These are phyloP conservation scores for Aspergillus sp. DNA, from an alignment of 2,329 filamentous ascomycete genomes.

Conservation along the genomic window DNA sequence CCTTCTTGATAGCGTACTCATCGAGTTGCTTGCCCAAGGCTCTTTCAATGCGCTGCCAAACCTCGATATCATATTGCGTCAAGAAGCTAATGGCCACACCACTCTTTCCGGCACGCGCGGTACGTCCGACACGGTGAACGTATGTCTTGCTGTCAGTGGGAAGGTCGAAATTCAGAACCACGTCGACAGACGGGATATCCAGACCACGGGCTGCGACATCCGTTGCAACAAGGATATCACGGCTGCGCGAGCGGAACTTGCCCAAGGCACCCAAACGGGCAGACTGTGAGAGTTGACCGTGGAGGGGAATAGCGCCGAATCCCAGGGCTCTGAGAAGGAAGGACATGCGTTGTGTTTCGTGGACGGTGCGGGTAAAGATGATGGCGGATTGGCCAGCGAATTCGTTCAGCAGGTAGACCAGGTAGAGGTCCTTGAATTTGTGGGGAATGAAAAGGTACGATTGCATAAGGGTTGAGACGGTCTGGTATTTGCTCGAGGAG, in stretches of 20 bases:
- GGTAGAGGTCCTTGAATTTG: constrained; percentile 80
- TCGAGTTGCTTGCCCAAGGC: constrained; percentile 70
- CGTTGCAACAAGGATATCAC: constrained; percentile 80
- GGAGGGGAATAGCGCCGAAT: constrained; percentile 84
- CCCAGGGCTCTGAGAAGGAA: constrained; percentile 77
- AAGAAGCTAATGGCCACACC: constrained; percentile 75
- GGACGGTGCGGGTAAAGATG: constrained; percentile 86
- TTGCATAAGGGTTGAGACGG: constrained; percentile 80
- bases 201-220: constrained; percentile 91
- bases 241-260: constrained; percentile 76
- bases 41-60: constrained; percentile 73
- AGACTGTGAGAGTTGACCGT: constrained; percentile 85
- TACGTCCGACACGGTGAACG: constrained; percentile 81
- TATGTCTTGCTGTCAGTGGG: constrained; percentile 84
- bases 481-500: constrained; percentile 78
- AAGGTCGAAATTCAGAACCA: constrained; percentile 80
- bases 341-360: constrained; percentile 79
- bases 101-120: constrained; percentile 76
- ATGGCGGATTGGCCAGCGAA: constrained; percentile 80
- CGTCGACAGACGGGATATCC: constrained; percentile 85
- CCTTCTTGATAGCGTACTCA: constrained; percentile 64
- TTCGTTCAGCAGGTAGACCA: constrained; percentile 80
- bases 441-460: constrained; percentile 81
- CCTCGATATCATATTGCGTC: constrained; percentile 81
- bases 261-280: constrained; percentile 78